Percentiles rank a stretch among this genome's conserved stretches.
These are phyloP conservation scores for Tubosaeta brunneosetosa DNA, from an alignment of 768 basidiomycete genomes.

Conservation along the genomic window DNA sequence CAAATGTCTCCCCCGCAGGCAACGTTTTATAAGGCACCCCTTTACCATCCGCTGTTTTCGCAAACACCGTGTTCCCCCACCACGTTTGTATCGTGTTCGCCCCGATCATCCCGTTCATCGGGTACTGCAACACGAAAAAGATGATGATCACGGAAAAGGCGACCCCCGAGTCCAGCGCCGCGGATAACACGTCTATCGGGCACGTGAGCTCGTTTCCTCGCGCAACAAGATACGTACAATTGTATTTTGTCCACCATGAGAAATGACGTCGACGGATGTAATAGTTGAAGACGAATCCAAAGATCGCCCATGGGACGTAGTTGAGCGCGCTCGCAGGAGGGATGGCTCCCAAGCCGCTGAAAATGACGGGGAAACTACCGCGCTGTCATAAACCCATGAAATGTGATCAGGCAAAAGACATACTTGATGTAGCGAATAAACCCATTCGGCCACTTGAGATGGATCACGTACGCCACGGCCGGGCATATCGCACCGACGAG, in stretches of 20 bases:
- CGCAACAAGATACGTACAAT: slow-evolving; percentile 23
- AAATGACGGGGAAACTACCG: slow-evolving; percentile 41
- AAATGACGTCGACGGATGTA: slow-evolving; percentile 55
- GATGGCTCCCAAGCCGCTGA: slow-evolving; percentile 55
- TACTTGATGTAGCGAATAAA: slow-evolving; percentile 62
- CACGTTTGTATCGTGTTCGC: slow-evolving; percentile 47
- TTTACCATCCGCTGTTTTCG: slow-evolving; percentile 25
- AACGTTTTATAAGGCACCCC: slow-evolving; percentile 11
- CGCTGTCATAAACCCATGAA: too few relatives aligned
- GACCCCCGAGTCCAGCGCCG: slow-evolving; percentile 67
- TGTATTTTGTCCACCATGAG: slow-evolving; percentile 64
- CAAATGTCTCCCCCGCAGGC: slow-evolving; percentile 20
- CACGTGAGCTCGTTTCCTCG: slow-evolving; percentile 13
- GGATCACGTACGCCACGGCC: slow-evolving; percentile 46
- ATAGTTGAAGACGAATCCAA: slow-evolving; percentile 65
- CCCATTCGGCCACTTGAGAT: slow-evolving; percentile 58
- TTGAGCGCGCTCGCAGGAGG: slow-evolving; percentile 65
- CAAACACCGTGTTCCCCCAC: slow-evolving; percentile 48
- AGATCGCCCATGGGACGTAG: slow-evolving; percentile 62
- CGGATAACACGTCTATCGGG: slow-evolving; percentile 56
- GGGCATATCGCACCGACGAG: slow-evolving; percentile 67
- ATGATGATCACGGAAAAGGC: slow-evolving; percentile 52
- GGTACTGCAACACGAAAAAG: slow-evolving; percentile 65
- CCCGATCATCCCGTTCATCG: slow-evolving; percentile 57
- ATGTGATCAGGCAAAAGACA: slow-evolving; percentile 16